Base-by-base conservation (phyloP, 352 stramenopile genomes). In the Phytophthora meadii region DNA sequence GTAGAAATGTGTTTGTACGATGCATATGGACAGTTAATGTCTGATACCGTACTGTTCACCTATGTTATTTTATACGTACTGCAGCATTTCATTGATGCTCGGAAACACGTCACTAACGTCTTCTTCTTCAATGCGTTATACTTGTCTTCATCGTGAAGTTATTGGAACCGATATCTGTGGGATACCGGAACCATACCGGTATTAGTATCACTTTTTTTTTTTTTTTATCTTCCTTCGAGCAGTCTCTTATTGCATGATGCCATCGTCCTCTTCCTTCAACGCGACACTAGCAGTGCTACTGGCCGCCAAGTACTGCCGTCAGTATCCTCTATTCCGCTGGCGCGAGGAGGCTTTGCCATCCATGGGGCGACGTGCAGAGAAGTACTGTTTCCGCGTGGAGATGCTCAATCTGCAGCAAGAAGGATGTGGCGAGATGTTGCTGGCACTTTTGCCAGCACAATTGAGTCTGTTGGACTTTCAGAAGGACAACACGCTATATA, bases 341-440 rank as follows among this genome's bases (percentile, higher is more conserved):
- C 70, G 74, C 4, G 83, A 94, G 54, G 82, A 92, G 40, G 74
- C 84, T 52, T 75, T 90, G 5, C 81, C 77, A 6, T 61, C 66
- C 45, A 82, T 94, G 52, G 84, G 86, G 4, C 57, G 66, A 42
- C 82, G 82, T 40, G 72, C 56, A 14, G 76, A 88, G 46, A 94
- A 94, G 67, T 87, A 83, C 61, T 81, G 69, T 17, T 92, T 92
- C 64, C 78, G 73, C 46, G 82, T 94, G 19, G 81, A 92, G 46
- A 74, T 92, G 68, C 59, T 81, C 7, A 90, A 94, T 58, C 61
- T 94, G 50, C 72, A 77, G 44, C 68, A 85, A 30, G 79, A 90
- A 39, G 52, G 48, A 7, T 82, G 76, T 37, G 74, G 70, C 12
- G 71, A 90, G 53, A 80, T 90, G 76, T 37, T 94, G 19, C 69